These are phyloP conservation scores for Aspergillus floridensis DNA, from an alignment of 2,329 filamentous ascomycete species.

Conservation along the genomic window DNA sequence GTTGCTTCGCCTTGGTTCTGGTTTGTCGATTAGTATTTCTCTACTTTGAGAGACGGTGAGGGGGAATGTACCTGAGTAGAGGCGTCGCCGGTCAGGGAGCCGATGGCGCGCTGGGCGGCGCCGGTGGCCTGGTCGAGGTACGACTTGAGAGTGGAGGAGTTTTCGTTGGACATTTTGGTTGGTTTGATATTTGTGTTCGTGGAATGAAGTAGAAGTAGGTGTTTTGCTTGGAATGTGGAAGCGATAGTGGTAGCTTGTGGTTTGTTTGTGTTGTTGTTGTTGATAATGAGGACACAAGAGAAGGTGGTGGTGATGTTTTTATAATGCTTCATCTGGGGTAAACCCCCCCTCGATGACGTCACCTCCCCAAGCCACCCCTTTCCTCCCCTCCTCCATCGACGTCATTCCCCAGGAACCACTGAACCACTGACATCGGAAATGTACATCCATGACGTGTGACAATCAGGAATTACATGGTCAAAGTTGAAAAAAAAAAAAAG, in stretches of 20 bases:
- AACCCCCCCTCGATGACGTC: not conserved
- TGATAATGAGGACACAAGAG: not conserved
- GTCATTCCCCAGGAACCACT: not conserved
- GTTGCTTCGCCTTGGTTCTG: constrained; percentile 60
- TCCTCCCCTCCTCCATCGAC: not conserved
- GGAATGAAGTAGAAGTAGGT: not conserved
- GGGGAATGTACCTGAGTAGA: constrained; percentile 57
- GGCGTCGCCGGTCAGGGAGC: constrained; percentile 69
- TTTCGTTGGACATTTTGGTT: constrained; percentile 27
- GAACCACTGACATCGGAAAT: not conserved
- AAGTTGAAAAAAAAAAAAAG: too few relatives aligned
- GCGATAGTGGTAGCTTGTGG: not conserved
- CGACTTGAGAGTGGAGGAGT: constrained; percentile 74
- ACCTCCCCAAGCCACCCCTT: not conserved
- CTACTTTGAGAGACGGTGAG: too few relatives aligned
- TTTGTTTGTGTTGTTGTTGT: not conserved
- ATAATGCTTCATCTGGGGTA: not conserved
- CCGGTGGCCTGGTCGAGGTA: constrained; percentile 72
- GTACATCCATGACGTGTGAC: not conserved
- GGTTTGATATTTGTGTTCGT: not conserved
- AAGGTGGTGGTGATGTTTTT: not conserved
- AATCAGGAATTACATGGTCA: too few relatives aligned
- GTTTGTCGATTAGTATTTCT: too few relatives aligned
- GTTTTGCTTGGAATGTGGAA: not conserved
- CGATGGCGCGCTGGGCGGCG: constrained; percentile 68